Evolutionary conservation across 1,284 basidiomycete genomes (phyloP).

Genomic region (Microbotryum intermedium): DNA sequence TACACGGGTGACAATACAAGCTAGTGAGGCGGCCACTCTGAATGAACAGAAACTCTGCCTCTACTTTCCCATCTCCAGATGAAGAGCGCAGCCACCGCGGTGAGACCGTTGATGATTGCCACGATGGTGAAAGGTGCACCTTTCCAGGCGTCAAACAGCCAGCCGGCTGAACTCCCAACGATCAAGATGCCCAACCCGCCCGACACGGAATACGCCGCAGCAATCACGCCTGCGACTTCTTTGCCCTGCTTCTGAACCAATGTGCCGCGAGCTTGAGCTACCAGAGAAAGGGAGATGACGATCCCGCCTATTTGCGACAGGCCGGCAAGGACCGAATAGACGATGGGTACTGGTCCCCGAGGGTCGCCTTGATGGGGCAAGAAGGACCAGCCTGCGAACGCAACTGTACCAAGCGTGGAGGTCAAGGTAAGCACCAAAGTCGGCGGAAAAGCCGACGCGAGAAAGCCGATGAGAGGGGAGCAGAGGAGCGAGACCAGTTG

Average conservation of each 20-base stretch:
- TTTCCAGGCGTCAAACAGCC: slow-evolving; percentile 11
- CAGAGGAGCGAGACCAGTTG: slow-evolving; percentile 28
- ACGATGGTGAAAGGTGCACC: slow-evolving; percentile 25
- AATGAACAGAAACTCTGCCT: too few species aligned
- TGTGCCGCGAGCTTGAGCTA: slow-evolving; percentile 13
- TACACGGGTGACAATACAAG: too few species aligned
- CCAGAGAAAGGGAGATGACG: slow-evolving; percentile 22
- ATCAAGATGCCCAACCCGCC: slow-evolving; percentile 29
- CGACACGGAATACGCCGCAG: slow-evolving; percentile 24
- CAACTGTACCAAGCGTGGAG: slow-evolving; percentile 13
- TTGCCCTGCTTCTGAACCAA: neutral
- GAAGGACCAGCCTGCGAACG: slow-evolving; percentile 9
- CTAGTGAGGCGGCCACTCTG: too few species aligned
- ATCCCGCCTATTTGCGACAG: slow-evolving; percentile 22
- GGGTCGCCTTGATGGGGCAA: slow-evolving; percentile 16
- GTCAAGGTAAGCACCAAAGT: slow-evolving; percentile 4
- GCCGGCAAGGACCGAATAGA: slow-evolving; percentile 14
- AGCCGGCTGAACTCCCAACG: slow-evolving; percentile 18
- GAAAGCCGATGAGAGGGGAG: slow-evolving; percentile 21
- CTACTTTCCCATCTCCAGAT: neutral
- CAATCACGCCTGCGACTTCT: slow-evolving; percentile 25
- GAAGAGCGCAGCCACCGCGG: neutral
- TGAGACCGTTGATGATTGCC: slow-evolving; percentile 5
- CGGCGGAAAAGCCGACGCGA: neutral
- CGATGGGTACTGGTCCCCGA: slow-evolving; percentile 4